A percentile compares a stretch with the other conserved stretches of the same genome.
Conservation (phyloP, 1,284 basidiomycete species). For the Ceratobasidium sp. region DNA sequence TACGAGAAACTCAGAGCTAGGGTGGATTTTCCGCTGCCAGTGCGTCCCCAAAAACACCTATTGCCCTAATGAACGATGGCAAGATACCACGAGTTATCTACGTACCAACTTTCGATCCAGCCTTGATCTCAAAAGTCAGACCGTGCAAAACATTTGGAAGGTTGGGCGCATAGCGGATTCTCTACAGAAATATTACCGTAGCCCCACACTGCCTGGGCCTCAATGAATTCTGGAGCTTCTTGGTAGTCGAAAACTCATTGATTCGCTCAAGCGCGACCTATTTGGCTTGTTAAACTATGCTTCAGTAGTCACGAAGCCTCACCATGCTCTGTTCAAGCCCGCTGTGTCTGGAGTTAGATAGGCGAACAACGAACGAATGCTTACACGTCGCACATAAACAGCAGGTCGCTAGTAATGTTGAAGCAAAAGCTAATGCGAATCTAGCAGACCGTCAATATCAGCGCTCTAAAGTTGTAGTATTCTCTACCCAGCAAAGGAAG, state of each 20-base stretch:
- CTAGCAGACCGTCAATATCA: constrained; percentile 32
- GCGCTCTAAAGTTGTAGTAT: neutral
- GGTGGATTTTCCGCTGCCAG: constrained; percentile 69
- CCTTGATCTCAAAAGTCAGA: constrained; percentile 76
- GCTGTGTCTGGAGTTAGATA: neutral
- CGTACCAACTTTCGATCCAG: constrained; percentile 58
- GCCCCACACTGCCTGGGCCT: constrained; percentile 86
- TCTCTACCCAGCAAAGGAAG: constrained; percentile 70
- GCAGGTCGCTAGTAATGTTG: constrained; percentile 72
- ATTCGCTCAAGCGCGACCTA: constrained; percentile 90
- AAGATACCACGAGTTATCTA: constrained; percentile 51
- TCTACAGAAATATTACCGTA: constrained; percentile 79
- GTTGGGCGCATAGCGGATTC: constrained; percentile 74
- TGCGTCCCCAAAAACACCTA: constrained; percentile 90
- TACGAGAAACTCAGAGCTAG: constrained; percentile 50
- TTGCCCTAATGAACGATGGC: constrained; percentile 43
- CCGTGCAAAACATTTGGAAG: constrained; percentile 87
- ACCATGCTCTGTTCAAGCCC: constrained; percentile 93
- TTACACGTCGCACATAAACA: constrained; percentile 52
- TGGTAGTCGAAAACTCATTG: constrained; percentile 88
- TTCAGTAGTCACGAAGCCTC: no score
- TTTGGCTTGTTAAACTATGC: no score
- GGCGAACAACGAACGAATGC: neutral
- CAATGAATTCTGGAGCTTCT: constrained; percentile 81
- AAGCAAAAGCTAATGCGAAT: constrained; percentile 84